Percentiles rank a stretch among this genome's conserved stretches.
Conservation (phyloP, 305 asterid species). For the Rubia balearica region DNA sequence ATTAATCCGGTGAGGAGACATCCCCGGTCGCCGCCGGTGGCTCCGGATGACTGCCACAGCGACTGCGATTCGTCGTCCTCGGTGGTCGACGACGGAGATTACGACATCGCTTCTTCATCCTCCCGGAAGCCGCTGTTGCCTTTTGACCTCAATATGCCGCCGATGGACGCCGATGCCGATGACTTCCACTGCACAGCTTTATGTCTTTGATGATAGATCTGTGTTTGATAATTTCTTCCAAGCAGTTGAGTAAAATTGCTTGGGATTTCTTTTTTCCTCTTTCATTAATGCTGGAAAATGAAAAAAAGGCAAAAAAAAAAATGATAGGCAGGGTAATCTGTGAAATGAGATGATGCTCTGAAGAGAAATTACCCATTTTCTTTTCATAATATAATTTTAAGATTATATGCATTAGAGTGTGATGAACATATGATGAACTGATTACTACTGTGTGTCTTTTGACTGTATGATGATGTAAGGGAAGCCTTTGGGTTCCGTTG, state of each 20-base stretch:
- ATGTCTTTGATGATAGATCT: constrained; percentile 39
- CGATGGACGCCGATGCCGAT: constrained; percentile 39
- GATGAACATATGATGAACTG: constrained; percentile 20
- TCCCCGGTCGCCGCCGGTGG: constrained; percentile 41
- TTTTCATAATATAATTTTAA: constrained; percentile 18
- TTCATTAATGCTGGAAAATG: constrained; percentile 9
- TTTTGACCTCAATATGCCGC: constrained; percentile 42
- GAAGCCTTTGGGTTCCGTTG: neutral
- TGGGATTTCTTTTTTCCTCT: constrained; percentile 8
- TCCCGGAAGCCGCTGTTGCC: constrained; percentile 33
- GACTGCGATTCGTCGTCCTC: constrained; percentile 52
- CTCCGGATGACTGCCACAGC: constrained; percentile 45
- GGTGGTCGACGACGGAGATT: constrained; percentile 35
- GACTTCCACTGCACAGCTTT: constrained; percentile 57
- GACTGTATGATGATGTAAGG: constrained; percentile 17
- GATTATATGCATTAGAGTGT: constrained; percentile 25
- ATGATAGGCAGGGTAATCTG: constrained; percentile 14
- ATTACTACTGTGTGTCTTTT: constrained; percentile 19
- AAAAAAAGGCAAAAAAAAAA: constrained; percentile 3
- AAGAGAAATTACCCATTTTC: constrained; percentile 22
- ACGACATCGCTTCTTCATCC: constrained; percentile 36
- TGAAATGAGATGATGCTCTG: constrained; percentile 16
- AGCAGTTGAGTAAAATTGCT: constrained; percentile 11
- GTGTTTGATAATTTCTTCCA: constrained; percentile 9
- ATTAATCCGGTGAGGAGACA: constrained; percentile 19